Conservation (phyloP, 2,329 filamentous ascomycete species). For the Raffaelea ambrosiae region DNA sequence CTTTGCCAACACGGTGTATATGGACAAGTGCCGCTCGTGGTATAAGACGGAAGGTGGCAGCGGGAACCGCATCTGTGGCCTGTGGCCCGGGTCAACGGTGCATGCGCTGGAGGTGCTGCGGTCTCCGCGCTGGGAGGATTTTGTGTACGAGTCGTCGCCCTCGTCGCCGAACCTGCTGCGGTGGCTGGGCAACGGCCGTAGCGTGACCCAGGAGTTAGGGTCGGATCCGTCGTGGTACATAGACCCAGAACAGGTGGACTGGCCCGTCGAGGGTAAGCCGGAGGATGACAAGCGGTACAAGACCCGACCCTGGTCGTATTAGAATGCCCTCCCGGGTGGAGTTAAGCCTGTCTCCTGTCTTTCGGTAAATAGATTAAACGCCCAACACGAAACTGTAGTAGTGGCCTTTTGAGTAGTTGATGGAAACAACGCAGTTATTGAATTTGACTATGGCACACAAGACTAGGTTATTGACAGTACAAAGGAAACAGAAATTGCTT, state of each 20-base stretch:
- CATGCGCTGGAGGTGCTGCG: constrained; percentile 33
- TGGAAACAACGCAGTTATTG: background rate
- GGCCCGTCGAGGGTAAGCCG: constrained; percentile 24
- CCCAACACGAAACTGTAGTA: background rate
- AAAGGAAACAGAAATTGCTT: constrained; percentile 4
- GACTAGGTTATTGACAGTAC: constrained; percentile 8
- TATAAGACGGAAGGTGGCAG: constrained; percentile 37
- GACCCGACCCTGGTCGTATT: constrained; percentile 26
- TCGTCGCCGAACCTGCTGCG: constrained; percentile 20
- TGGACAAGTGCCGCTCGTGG: constrained; percentile 42
- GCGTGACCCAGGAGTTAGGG: constrained; percentile 23
- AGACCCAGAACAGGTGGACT: constrained; percentile 26
- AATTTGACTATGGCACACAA: constrained; percentile 17
- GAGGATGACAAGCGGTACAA: constrained; percentile 26
- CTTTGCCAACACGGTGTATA: constrained; percentile 32
- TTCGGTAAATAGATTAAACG: background rate
- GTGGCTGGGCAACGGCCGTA: constrained; percentile 35
- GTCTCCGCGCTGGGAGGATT: constrained; percentile 38
- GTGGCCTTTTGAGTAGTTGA: background rate
- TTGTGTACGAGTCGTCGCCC: constrained; percentile 23
- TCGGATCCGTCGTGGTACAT: constrained; percentile 32
- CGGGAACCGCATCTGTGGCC: constrained; percentile 28
- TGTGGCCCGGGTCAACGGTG: constrained; percentile 37
- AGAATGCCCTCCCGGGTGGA: no score
- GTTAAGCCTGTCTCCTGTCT: background rate